Base-by-base conservation (phyloP, 352 stramenopile species). In the Pelagophyceae sp. region DNA sequence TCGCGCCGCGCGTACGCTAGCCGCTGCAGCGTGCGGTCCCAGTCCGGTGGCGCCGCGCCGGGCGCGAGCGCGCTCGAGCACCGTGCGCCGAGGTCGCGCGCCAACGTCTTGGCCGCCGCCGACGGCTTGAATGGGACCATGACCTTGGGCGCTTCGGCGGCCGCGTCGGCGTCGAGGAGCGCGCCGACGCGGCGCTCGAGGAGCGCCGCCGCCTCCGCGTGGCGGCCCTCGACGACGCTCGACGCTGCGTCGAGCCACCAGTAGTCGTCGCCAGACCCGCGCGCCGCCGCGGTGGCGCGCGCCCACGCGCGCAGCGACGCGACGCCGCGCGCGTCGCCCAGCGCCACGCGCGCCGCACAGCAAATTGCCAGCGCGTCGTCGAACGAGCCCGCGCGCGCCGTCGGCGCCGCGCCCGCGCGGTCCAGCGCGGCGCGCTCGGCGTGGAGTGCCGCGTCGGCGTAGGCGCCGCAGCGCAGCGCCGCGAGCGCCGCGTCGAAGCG, bases 181-280 rank as follows among this genome's bases (percentile, higher is more conserved):
- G 54, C 54, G 54, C 11, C 11, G 25, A 27, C 25, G 11, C 15
- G 15, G n/a, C n/a, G n/a, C n/a, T n/a, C n/a, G 25, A 60, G 23
- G 61, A 33, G 6, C 61, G 61, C 29, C 61, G n/a, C 6, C 32
- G 64, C 64, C 64, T 3, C 3, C 20, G 17, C 64, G 64, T 72
- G 35, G 20, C 64, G 64, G 32, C 64, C 64, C 6, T 19, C 64
- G 31, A 32, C 64, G 64, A 72, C 64, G 32, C 40, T 5, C 15
- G 20, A 19, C 32, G 64, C 64, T 5, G 64, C 64, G 19, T 25
- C 31, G 64, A 72, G 64, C 64, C 64, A 72, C 64, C 64, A 72
- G 32, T 11, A 31, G 5, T 15, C 58, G 58, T 67, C 58, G 58
- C 11, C 60, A 54, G 40, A 54, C 6, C 40, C 40, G 40, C 40